phyloP scores from a whole-genome alignment of 768 basidiomycete species.

The Pleurotus djamor region DNA sequence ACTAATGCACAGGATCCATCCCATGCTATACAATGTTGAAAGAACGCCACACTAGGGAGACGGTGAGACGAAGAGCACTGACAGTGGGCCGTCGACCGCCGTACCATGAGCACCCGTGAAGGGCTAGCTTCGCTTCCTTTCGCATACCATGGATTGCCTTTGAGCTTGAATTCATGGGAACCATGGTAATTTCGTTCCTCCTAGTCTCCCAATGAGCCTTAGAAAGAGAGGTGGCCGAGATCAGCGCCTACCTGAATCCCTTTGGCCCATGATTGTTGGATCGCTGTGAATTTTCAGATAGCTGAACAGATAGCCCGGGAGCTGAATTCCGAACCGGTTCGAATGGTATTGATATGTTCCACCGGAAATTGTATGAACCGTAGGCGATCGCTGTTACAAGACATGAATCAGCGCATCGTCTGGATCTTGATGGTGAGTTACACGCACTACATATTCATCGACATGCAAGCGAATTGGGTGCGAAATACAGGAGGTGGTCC shows the following conservation, averaged over 20 bases:
- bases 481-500: background rate
- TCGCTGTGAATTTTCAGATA: background rate
- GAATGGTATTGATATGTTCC: background rate
- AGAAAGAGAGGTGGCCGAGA: background rate
- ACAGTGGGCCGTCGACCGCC: background rate
- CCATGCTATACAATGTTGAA: background rate
- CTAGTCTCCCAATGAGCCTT: background rate
- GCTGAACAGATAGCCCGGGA: no score
- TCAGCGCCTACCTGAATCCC: background rate
- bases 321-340: background rate
- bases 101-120: slow-evolving; percentile 6
- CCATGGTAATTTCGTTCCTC: slow-evolving; percentile 8
- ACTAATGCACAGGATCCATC: background rate
- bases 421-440: background rate
- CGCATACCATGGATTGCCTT: slow-evolving; percentile 3
- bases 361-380: slow-evolving; percentile 1
- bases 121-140: slow-evolving; percentile 6
- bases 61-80: background rate
- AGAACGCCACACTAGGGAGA: background rate
- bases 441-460: slow-evolving; percentile 2
- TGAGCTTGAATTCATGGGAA: slow-evolving; percentile 7
- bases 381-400: background rate
- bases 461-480: slow-evolving; percentile 2
- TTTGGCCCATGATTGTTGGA: background rate
- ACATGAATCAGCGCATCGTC: background rate